Percentiles rank a stretch among this genome's conserved stretches.
These are phyloP conservation scores for Coprinopsis sp. DNA, from an alignment of 768 basidiomycete genomes.

Conservation along the genomic window DNA sequence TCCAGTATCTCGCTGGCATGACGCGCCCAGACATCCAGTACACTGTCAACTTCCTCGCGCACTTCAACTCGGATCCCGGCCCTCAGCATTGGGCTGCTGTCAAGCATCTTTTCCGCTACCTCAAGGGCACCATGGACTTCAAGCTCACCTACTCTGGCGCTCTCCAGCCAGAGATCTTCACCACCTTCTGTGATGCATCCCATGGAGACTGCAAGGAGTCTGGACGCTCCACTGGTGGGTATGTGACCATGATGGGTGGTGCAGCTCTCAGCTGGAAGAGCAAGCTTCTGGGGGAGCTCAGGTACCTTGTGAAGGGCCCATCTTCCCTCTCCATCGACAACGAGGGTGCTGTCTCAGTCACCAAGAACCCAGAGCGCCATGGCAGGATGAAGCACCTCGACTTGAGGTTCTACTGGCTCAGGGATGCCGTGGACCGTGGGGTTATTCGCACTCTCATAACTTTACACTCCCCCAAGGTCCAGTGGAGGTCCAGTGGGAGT, in stretches of 20 bases:
- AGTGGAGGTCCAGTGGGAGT: too few relatives aligned
- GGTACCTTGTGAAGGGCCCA: conserved; percentile 3
- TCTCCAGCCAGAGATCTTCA: conserved; percentile 3
- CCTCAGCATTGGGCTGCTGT: too few relatives aligned
- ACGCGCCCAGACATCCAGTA: too few relatives aligned
- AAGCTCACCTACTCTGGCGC: conserved; percentile 8
- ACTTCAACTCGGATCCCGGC: too few relatives aligned
- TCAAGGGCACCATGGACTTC: too few relatives aligned
- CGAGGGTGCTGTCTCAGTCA: conserved; percentile 24
- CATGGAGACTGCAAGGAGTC: conserved; percentile 13
- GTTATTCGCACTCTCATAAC: too few relatives aligned
- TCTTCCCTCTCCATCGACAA: conserved; percentile 22
- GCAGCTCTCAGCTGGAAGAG: conserved; percentile 15
- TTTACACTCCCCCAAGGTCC: too few relatives aligned
- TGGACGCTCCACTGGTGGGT: conserved; percentile 11
- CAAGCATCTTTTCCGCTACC: too few relatives aligned
- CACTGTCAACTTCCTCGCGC: too few relatives aligned
- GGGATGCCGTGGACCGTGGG: neutral
- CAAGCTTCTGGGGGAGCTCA: conserved; percentile 21
- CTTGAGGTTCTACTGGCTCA: conserved; percentile 4
- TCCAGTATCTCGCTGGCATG: too few relatives aligned
- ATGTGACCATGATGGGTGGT: conserved; percentile 17
- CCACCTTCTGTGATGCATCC: conserved; percentile 13
- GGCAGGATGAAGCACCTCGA: conserved; percentile 9
- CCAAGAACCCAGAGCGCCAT: conserved; percentile 27